Conservation (phyloP, 1,284 basidiomycete species). For the Sparassis latifolia region DNA sequence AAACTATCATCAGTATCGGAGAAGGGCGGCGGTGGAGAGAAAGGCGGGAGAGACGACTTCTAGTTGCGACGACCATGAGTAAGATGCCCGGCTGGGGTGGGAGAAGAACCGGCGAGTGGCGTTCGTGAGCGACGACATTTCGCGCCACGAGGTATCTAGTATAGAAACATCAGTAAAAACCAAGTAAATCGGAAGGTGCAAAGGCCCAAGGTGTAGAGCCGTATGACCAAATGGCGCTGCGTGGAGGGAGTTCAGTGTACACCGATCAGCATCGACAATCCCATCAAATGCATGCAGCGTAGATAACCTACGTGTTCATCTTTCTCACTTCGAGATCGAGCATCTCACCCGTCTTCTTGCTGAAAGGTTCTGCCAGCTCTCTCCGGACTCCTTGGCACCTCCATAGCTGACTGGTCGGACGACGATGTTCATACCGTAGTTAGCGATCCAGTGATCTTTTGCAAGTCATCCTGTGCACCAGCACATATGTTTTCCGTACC, state of each 20-base stretch:
- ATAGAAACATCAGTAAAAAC: no score
- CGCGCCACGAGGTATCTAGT: slow-evolving; percentile 29
- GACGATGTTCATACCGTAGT: slow-evolving; percentile 93
- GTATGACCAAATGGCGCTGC: no score
- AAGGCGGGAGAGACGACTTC: slow-evolving; percentile 71
- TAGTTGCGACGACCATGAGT: slow-evolving; percentile 46
- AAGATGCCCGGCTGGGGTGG: slow-evolving; percentile 35
- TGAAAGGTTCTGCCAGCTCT: slow-evolving; percentile 97
- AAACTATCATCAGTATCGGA: slow-evolving; percentile 83
- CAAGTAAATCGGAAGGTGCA: no score
- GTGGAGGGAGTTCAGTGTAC: no score
- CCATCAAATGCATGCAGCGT: background rate
- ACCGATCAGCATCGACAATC: no score
- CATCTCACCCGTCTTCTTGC: slow-evolving; percentile 94
- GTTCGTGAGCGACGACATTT: slow-evolving; percentile 64
- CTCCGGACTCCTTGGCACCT: slow-evolving; percentile 74
- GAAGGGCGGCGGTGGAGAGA: slow-evolving; percentile 78
- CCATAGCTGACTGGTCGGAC: slow-evolving; percentile 97
- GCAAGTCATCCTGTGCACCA: slow-evolving; percentile 94
- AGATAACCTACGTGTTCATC: slow-evolving; percentile 73
- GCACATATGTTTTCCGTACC: slow-evolving; percentile 91
- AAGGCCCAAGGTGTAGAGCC: no score
- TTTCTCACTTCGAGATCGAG: slow-evolving; percentile 89
- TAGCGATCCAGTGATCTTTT: slow-evolving; percentile 92
- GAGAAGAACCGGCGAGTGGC: slow-evolving; percentile 47